Base-by-base conservation (phyloP, 2,329 filamentous ascomycete genomes). In the Colletotrichum zoysiae region DNA sequence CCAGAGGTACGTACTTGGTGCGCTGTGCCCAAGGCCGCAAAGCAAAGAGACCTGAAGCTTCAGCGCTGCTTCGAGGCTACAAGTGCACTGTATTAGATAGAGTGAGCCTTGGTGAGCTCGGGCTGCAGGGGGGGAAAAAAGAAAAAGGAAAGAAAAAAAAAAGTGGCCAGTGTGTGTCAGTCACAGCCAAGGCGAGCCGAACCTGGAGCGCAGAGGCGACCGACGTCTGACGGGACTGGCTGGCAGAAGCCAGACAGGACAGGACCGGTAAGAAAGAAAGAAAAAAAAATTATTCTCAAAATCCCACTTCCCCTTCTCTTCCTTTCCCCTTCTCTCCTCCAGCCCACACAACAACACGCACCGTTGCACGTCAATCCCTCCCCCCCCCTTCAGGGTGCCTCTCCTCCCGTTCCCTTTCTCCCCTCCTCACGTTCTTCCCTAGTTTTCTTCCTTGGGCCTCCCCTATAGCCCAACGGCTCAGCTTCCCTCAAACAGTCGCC, bases 291-390 rank as follows among this genome's bases (percentile, higher is more conserved):
- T 66, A 73, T 69, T 68, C 64, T 55, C 69, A 67, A 73, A 74
- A 72, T 73, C 65, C 65, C 68, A 69, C 64, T 69, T 71, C 65
- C 62, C 56, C 69, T 72, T 74, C 65, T 65, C 60, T 72, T 62
- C 56, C 61, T 64, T 69, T 70, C 59, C 67, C 55, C 68, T 70
- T 58, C 67, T 63, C 65, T 71, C 62, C 59, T 70, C 60, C 71
- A 75, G 72, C 70, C 75, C 74, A 74, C 70, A 72, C 72, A 72
- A 73, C 74, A 71, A 67, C 67, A 73, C 83, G 82, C 83, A 80
- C 82, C 82, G 83, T 71, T 74, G 83, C 82, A 82, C 81, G 83
- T 80, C 84, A 84, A 84, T 82, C 61, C 74, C 67, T n/a, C n/a
- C 50, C 77, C 78, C 76, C 75, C 77, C 78, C 77, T 75, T 75